These are phyloP conservation scores for Xerocomellus chrysenteron DNA, from an alignment of 768 basidiomycete species.

Conservation along the genomic window DNA sequence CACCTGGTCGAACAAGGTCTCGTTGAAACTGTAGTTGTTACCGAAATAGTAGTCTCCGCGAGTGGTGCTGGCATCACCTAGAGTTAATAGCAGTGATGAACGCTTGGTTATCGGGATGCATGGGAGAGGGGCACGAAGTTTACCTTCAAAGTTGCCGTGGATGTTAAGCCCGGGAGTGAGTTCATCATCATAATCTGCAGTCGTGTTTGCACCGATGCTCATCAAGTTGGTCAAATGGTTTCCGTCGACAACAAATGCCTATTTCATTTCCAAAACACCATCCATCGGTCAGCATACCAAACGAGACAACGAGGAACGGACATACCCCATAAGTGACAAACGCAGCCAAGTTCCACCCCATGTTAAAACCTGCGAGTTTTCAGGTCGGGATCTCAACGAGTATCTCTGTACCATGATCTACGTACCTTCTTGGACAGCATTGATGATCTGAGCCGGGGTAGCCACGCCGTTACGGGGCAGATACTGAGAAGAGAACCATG, in stretches of 20 bases:
- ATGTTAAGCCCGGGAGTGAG: constrained; percentile 18
- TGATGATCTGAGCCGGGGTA: constrained; percentile 25
- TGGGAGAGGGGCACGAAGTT: not conserved
- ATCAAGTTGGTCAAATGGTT: constrained; percentile 29
- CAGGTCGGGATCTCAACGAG: not conserved
- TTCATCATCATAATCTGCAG: not conserved
- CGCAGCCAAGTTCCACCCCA: constrained; percentile 20
- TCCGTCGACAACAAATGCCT: constrained; percentile 27
- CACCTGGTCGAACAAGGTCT: constrained; percentile 24
- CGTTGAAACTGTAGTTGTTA: constrained; percentile 26
- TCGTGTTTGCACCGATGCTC: constrained; percentile 25
- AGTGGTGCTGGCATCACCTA: constrained; percentile 27
- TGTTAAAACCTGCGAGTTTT: constrained; percentile 21
- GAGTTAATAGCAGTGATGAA: not conserved
- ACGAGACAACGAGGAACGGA: not conserved
- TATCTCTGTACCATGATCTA: not conserved
- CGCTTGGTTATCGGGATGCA: not conserved
- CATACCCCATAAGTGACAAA: constrained; percentile 24
- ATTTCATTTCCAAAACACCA: not conserved
- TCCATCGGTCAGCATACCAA: not conserved
- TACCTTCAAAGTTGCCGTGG: constrained; percentile 27
- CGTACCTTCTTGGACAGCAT: constrained; percentile 22
- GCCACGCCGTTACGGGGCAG: constrained; percentile 18
- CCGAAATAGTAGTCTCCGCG: constrained; percentile 29
- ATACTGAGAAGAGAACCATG: constrained; percentile 3